Evolutionary conservation across 1,284 basidiomycete genomes (phyloP), one percentile per base, ranked within the genome.

Genomic region (Thelephora terrestris): DNA sequence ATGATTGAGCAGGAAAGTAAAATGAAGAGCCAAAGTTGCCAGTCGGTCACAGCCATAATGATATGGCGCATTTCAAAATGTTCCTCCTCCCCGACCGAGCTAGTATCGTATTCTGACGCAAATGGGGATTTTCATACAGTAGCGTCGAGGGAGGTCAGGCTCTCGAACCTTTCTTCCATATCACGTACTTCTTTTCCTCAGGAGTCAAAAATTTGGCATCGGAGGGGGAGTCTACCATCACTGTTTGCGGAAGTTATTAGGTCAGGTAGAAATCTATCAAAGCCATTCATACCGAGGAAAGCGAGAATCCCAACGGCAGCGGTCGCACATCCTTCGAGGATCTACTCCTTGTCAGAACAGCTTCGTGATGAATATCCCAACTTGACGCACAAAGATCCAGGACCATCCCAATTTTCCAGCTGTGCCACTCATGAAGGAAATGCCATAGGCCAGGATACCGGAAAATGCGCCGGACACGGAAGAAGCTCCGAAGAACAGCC

Each of bases 11-110:
- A 71, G 57, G 78, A 82, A 14, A 81, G 68, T 45, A 79, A 55
- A n/a, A 78, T 72, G 47, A 78, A 75, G 3, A 78, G 45, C 69
- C 73, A 80, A 12, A 78, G 68, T 64, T 87, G 82, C 83, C 83
- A 86, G 55, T 84, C 81, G 1, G 56, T 57, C 23, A 84, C 55
- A 0, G 79, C 78, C 18, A 73, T 66, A 59, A 66, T 62, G 25
- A 85, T 55, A 57, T 84, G 78, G 3, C 73, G 64, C 48, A 68
- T 50, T 14, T 71, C 67, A 52, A 81, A 81, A 35, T 69, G 64
- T 48, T 84, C 79, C 50, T 79, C 80, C 57, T 85, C 82, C 1
- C 78, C 80, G 0, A 81, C 79, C 2, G 71, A 72, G 0, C 79
- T 81, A 52, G 77, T 78, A 57, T 82, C 79, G 49, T 76, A 79